Percentiles rank a stretch among this genome's conserved stretches.
Conservation (phyloP, 2,329 filamentous ascomycete genomes). For the Cercospora janseana region DNA sequence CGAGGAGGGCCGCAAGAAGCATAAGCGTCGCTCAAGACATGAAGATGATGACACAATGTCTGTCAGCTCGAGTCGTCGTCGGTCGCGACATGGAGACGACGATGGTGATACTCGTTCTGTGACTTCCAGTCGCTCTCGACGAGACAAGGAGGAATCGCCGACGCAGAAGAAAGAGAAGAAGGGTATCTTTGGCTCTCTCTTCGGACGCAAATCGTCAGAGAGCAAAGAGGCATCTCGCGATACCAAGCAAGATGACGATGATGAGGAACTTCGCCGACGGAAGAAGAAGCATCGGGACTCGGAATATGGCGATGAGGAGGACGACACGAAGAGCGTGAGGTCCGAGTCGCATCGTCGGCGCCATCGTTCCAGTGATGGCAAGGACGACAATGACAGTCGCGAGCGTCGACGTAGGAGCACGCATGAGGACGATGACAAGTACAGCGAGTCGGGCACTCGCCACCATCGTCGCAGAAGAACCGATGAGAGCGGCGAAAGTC, state of each 20-base stretch:
- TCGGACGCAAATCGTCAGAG: conserved; percentile 45
- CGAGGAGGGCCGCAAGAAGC: conserved; percentile 41
- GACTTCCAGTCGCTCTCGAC: conserved; percentile 42
- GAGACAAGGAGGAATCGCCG: conserved; percentile 39
- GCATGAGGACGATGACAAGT: conserved; percentile 26
- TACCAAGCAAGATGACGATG: conserved; percentile 38
- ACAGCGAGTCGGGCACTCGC: conserved; percentile 28
- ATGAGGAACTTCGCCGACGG: conserved; percentile 47
- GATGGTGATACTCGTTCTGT: conserved; percentile 45
- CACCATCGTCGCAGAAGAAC: conserved; percentile 30
- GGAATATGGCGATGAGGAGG: conserved; percentile 24
- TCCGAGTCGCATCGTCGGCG: conserved; percentile 29
- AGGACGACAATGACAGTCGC: conserved; percentile 28
- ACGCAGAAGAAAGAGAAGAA: conserved; percentile 44
- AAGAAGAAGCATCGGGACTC: conserved; percentile 46
- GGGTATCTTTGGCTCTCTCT: conserved; percentile 47
- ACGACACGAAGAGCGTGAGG: conserved; percentile 26
- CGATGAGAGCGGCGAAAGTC: conserved; percentile 27
- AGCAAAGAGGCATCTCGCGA: conserved; percentile 27
- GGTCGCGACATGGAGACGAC: conserved; percentile 33
- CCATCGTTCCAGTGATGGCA: conserved; percentile 20
- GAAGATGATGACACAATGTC: conserved; percentile 46
- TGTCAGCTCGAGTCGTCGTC: conserved; percentile 42
- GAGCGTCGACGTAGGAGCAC: conserved; percentile 30
- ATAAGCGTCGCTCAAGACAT: conserved; percentile 43